Base-by-base conservation (phyloP, 768 basidiomycete species). In the Leccinum boreale region DNA sequence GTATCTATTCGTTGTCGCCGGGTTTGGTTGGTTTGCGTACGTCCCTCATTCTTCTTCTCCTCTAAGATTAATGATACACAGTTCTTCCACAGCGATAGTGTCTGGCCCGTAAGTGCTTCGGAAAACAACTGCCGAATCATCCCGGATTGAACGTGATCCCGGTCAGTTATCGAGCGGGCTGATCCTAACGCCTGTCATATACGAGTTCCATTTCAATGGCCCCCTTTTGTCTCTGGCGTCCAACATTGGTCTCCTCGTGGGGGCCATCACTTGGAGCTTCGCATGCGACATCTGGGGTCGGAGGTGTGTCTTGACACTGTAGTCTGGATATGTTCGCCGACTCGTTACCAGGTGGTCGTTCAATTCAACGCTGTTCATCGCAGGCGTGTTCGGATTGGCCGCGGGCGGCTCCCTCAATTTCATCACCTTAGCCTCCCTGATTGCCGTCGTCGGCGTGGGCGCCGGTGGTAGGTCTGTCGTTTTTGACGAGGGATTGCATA, bases 311-410 rank as follows among this genome's bases (percentile, higher is more conserved):
- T 24, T 8, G 23, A 2, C 4, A 49, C 31, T 52, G 12, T 57
- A 17, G n/a, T 42, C 14, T 9, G 4, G 4, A 47, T 11, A 19
- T 54, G 3, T 31, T 4, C 31, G 44, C 29, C 7, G 1, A 26
- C 23, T 29, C 3, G 19, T 31, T 26, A 11, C 36, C 53, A 79
- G 79, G 51, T 79, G 76, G 79, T 74, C 79, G 1, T 83, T 81
- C 71, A 85, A 84, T 58, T 56, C 79, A 53, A 85, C 84, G 0
- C 72, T 86, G 7, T 73, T 85, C 50, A 73, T 85, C 26, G 76
- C 81, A 5, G 79, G 79, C 0, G 65, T 79, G 26, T 85, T 85
- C 55, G 82, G 82, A 6, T 71, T 84, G 29, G 75, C 77, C 5
- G 77, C 82, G 5, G 82, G 77, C 7, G 78, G 75, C 7, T 72